These are phyloP conservation scores for Lactifluus piperatus DNA, from an alignment of 768 basidiomycete species.

Conservation along the genomic window DNA sequence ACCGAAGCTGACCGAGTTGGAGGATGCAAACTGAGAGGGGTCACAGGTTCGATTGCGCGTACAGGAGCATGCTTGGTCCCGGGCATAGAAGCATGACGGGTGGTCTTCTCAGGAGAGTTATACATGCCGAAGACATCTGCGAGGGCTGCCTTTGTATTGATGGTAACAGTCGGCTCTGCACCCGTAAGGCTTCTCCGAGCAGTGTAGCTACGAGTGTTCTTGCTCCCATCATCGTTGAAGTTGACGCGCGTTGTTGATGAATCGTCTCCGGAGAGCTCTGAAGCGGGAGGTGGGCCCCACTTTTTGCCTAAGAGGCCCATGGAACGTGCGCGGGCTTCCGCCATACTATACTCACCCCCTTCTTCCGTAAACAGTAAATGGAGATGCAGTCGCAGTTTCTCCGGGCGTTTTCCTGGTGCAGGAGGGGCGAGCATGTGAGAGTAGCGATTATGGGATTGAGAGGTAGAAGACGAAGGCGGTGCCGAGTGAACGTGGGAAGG, in stretches of 20 bases:
- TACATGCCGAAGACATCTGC: slow-evolving; percentile 95
- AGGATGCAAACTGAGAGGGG: slow-evolving; percentile 22
- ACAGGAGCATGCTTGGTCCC: slow-evolving; percentile 71
- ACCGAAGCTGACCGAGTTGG: slow-evolving; percentile 19
- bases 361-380: slow-evolving; percentile 66
- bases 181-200: slow-evolving; percentile 40
- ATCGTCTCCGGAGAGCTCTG: slow-evolving; percentile 23
- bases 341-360: slow-evolving; percentile 72
- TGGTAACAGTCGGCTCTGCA: slow-evolving; percentile 81
- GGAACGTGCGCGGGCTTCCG: slow-evolving; percentile 73
- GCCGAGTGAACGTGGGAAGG: slow-evolving; percentile 24
- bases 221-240: slow-evolving; percentile 53
- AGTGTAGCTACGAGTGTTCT: slow-evolving; percentile 29
- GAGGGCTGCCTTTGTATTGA: slow-evolving; percentile 93
- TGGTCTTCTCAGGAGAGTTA: slow-evolving; percentile 79
- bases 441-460: slow-evolving; percentile 38
- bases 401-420: slow-evolving; percentile 57
- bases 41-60: slow-evolving; percentile 55
- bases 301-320: slow-evolving; percentile 81
- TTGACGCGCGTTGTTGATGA: slow-evolving; percentile 32
- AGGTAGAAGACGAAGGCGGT: slow-evolving; percentile 19
- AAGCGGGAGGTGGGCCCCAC: slow-evolving; percentile 59
- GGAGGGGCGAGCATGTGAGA: slow-evolving; percentile 67
- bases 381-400: slow-evolving; percentile 62
- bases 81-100: slow-evolving; percentile 35